Percentiles rank a stretch among this genome's conserved stretches.
These are phyloP conservation scores for Neurospora tetrasperma DNA, from an alignment of 495 filamentous ascomycete species.

Conservation along the genomic window DNA sequence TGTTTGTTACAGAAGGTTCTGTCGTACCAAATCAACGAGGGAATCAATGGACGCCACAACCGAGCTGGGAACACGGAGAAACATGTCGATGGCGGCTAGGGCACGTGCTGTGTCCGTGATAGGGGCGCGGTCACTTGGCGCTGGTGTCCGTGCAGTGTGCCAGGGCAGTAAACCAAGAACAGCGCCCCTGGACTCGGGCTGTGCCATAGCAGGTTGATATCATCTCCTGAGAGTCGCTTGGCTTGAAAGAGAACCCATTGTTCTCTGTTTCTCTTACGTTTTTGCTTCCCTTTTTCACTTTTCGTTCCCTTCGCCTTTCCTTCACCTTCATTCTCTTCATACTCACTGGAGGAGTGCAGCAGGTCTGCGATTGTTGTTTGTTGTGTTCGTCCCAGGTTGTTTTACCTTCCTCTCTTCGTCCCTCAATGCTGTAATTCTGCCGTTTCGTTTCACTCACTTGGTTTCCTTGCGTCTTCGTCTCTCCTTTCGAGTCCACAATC, in stretches of 20 bases:
- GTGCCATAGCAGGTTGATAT: neutral
- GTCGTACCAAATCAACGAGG: neutral
- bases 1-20: neutral
- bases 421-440: neutral
- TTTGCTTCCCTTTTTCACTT: neutral
- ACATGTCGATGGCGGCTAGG: neutral
- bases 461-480: neutral
- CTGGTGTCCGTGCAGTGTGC: neutral
- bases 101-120: neutral
- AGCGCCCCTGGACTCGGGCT: neutral
- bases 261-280: neutral
- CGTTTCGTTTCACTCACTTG: neutral
- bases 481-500: neutral
- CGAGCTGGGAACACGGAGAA: neutral
- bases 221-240: neutral
- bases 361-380: slow-evolving; percentile 10
- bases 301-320: neutral
- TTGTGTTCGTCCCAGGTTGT: neutral
- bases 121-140: neutral
- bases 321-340: neutral
- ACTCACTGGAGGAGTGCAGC: slow-evolving; percentile 6
- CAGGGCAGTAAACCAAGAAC: neutral
- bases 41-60: neutral
- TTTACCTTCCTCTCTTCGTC: neutral
- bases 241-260: neutral